Conservation (phyloP, 2,329 filamentous ascomycete species). For the Penicillium sp. region DNA sequence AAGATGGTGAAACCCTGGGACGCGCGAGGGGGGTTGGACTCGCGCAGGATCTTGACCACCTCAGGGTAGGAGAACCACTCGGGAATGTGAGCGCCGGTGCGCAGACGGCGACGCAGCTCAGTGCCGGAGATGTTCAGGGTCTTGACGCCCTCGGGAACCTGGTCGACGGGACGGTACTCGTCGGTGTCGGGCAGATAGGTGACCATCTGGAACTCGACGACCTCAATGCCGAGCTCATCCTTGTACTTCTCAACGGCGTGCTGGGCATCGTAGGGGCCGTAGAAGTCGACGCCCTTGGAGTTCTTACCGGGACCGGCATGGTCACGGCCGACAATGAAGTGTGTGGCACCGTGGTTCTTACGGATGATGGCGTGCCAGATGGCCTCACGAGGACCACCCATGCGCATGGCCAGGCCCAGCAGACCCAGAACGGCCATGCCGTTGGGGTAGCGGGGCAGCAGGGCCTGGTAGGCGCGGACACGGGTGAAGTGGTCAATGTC, state of each 20-base stretch:
- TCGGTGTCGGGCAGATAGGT: conserved; percentile 96
- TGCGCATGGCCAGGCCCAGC: conserved; percentile 93
- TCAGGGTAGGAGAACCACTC: conserved; percentile 99
- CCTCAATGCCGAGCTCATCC: conserved; percentile 94
- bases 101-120: conserved; percentile 86
- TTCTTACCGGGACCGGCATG: conserved; percentile 98
- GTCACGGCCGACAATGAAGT: conserved; percentile 98
- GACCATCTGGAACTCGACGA: conserved; percentile 99
- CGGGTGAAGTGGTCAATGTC: conserved; percentile 99
- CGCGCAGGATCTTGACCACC: conserved; percentile 90
- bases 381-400: conserved; percentile 96
- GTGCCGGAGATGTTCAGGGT: conserved; percentile 83
- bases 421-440: conserved; percentile 97
- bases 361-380: conserved; percentile 99
- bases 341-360: conserved; percentile 97
- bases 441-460: conserved; percentile 94
- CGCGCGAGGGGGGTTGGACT: conserved; percentile 87
- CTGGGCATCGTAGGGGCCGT: conserved; percentile 96
- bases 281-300: conserved; percentile 93
- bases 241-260: conserved; percentile 93
- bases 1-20: conserved; percentile 97
- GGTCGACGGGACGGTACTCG: conserved; percentile 89
- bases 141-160: conserved; percentile 75
- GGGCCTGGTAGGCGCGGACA: conserved; percentile 95
- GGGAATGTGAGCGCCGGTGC: conserved; percentile 88